phyloP scores from a whole-genome alignment of 2,329 filamentous ascomycete genomes.

The Alternaria burnsii region DNA sequence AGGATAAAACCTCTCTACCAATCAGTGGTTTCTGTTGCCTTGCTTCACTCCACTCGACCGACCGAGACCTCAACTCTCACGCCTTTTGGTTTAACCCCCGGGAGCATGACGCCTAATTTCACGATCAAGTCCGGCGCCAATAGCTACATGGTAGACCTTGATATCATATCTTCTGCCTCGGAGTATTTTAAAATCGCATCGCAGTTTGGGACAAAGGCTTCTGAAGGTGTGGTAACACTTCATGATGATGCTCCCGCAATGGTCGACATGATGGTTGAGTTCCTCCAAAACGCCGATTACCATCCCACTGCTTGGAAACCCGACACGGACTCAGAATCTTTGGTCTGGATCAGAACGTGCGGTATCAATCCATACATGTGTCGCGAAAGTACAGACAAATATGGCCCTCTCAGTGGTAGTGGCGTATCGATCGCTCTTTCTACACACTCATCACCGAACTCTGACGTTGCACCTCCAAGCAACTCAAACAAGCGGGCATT shows the following conservation, averaged over 20 bases:
- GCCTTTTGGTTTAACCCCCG: neutral
- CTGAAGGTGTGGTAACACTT: neutral
- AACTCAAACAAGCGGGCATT: neutral
- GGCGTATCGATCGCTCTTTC: neutral
- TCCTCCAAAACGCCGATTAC: neutral
- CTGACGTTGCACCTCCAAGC: neutral
- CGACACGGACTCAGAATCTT: neutral
- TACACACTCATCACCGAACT: neutral
- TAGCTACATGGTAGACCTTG: neutral
- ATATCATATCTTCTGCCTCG: neutral
- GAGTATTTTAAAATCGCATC: neutral
- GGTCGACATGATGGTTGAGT: neutral
- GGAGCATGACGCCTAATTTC: neutral
- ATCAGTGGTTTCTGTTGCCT: neutral
- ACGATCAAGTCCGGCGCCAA: neutral
- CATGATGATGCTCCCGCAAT: neutral
- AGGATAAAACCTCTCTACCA: neutral
- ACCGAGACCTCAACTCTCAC: neutral
- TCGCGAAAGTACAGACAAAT: fast-evolving
- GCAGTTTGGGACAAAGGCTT: neutral
- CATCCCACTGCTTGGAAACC: neutral
- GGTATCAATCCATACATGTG: neutral
- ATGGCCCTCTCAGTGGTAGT: neutral
- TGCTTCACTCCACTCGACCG: neutral
- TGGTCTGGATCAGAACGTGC: neutral